These are phyloP conservation scores for Nepenthes alata DNA, from an alignment of 179 eudicot genomes.

Conservation along the genomic window DNA sequence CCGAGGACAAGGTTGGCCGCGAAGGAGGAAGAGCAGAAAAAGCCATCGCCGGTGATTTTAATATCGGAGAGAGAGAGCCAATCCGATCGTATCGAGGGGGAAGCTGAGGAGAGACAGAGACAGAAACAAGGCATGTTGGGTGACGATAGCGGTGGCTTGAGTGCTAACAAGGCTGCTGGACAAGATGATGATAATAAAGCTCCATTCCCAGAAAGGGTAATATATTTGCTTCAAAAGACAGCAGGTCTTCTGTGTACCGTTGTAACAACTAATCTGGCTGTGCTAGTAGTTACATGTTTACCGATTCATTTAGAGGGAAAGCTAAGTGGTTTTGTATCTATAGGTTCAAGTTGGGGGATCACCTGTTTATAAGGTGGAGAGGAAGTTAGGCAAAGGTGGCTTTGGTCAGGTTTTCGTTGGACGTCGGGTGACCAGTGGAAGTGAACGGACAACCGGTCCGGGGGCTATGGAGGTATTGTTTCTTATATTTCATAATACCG, in stretches of 20 bases:
- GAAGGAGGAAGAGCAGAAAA: constrained; percentile 16
- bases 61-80: constrained; percentile 21
- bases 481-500: neutral
- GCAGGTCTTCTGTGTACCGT: neutral
- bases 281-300: neutral
- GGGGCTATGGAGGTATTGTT: constrained; percentile 62
- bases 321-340: neutral
- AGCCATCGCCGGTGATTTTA: constrained; percentile 21
- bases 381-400: constrained; percentile 85
- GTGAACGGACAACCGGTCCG: constrained; percentile 47
- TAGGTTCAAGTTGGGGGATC: constrained; percentile 90
- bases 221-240: no score
- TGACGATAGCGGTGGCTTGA: constrained; percentile 77
- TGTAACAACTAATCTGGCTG: neutral
- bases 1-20: constrained; percentile 22
- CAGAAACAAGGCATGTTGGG: constrained; percentile 25
- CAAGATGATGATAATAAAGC: constrained; percentile 49
- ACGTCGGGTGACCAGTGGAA: constrained; percentile 58
- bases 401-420: constrained; percentile 92
- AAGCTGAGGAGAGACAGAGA: neutral
- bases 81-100: constrained; percentile 11
- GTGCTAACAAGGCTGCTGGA: constrained; percentile 63
- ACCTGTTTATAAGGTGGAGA: constrained; percentile 61
- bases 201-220: constrained; percentile 72
- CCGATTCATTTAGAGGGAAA: no score